Evolutionary conservation across 805 yeast species (phyloP).

Genomic region (Babjeviella inositovora): DNA sequence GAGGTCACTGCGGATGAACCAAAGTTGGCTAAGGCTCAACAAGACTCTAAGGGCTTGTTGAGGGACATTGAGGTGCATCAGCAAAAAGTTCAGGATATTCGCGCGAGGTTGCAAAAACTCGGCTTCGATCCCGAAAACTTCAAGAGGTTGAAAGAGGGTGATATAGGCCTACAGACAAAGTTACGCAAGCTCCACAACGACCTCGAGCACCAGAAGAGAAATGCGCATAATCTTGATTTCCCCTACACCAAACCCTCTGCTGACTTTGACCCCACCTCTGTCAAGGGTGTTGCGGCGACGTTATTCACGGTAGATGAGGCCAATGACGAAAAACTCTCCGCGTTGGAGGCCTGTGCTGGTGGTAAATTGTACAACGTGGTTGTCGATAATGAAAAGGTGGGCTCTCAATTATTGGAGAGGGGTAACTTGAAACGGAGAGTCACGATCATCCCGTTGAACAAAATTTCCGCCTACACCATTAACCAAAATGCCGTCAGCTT

Average conservation of each 20-base stretch:
- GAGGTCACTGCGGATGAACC: constrained; percentile 32
- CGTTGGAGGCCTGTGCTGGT: constrained; percentile 91
- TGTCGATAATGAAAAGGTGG: constrained; percentile 76
- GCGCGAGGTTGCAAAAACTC: constrained; percentile 22
- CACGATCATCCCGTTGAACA: constrained; percentile 84
- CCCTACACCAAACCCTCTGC: constrained; percentile 49
- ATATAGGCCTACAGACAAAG: no score
- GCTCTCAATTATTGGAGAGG: constrained; percentile 63
- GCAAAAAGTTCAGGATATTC: constrained; percentile 17
- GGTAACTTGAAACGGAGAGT: constrained; percentile 73
- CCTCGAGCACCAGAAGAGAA: constrained; percentile 39
- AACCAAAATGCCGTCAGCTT: constrained; percentile 31
- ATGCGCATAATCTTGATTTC: constrained; percentile 63
- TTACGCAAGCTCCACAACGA: constrained; percentile 26
- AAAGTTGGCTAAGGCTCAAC: constrained; percentile 34
- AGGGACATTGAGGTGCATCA: constrained; percentile 25
- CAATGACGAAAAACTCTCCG: constrained; percentile 50
- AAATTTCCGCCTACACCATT: constrained; percentile 49
- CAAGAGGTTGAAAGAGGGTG: constrained; percentile 23
- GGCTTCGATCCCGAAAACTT: constrained; percentile 41
- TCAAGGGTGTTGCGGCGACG: constrained; percentile 85
- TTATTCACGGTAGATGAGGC: constrained; percentile 47
- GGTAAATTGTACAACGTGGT: constrained; percentile 79
- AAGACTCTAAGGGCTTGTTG: constrained; percentile 22
- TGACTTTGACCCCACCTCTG: constrained; percentile 41